A percentile compares a stretch with the other conserved stretches of the same genome.
Evolutionary conservation across 805 yeast genomes (phyloP).

Genomic region (Wilhelminamyces savonicus): DNA sequence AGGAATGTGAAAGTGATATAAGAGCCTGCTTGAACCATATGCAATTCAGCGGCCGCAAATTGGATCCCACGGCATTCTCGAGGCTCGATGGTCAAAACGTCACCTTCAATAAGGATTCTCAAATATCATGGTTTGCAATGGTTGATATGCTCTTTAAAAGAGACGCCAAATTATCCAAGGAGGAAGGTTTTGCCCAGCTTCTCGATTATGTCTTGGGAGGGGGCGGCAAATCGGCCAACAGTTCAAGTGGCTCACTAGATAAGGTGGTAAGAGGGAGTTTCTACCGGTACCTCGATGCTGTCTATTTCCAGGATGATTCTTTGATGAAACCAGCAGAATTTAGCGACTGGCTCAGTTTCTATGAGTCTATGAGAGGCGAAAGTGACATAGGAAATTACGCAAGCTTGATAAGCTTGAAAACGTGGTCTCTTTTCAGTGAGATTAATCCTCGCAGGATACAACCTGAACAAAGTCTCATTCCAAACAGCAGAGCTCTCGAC

Average conservation of each 20-base stretch:
- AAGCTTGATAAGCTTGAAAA: constrained; percentile 52
- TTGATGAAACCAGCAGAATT: constrained; percentile 52
- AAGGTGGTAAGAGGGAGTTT: constrained; percentile 70
- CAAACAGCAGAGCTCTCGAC: constrained; percentile 26
- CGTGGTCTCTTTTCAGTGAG: constrained; percentile 61
- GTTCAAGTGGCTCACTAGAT: constrained; percentile 42
- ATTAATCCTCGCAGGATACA: constrained; percentile 27
- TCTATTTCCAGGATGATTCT: constrained; percentile 56
- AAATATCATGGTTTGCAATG: constrained; percentile 59
- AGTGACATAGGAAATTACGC: constrained; percentile 39
- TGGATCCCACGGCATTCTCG: constrained; percentile 4
- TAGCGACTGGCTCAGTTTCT: constrained; percentile 72
- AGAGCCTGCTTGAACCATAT: constrained; percentile 78
- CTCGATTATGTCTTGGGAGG: constrained; percentile 39
- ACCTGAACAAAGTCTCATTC: constrained; percentile 15
- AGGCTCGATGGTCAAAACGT: constrained; percentile 1
- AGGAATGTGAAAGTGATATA: constrained; percentile 72
- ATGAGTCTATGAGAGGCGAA: constrained; percentile 45
- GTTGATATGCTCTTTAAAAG: constrained; percentile 58
- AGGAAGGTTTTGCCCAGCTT: constrained; percentile 43
- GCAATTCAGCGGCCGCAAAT: constrained; percentile 49
- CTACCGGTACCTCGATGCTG: constrained; percentile 53
- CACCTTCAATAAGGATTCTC: constrained; percentile 48
- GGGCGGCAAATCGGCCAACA: constrained; percentile 27
- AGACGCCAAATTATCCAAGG: constrained; percentile 38